Conservation (phyloP, 2,329 filamentous ascomycete genomes). For the Phaeophleospora eucalypticola region DNA sequence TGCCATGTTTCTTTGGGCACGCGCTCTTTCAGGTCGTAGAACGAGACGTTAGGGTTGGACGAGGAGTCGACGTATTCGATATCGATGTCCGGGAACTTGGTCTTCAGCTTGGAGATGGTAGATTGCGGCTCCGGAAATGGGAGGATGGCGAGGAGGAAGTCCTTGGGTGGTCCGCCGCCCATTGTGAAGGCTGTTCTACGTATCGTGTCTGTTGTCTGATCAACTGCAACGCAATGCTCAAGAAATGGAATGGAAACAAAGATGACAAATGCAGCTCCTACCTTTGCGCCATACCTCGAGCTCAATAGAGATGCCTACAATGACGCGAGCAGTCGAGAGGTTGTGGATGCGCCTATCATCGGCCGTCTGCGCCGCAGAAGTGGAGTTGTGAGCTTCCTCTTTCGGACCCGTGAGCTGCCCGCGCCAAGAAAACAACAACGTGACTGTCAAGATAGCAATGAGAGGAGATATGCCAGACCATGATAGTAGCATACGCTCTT, state of each 20-base stretch:
- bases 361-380: background rate
- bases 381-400: background rate
- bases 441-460: too few relatives aligned
- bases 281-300: too few relatives aligned
- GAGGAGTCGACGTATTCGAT: conserved; percentile 38
- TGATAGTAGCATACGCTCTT: too few relatives aligned
- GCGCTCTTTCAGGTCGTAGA: conserved; percentile 10
- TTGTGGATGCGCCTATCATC: background rate
- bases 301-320: too few relatives aligned
- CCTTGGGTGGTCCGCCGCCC: conserved; percentile 36
- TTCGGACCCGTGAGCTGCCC: too few relatives aligned
- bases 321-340: background rate
- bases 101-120: conserved; percentile 36
- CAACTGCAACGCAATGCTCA: too few relatives aligned
- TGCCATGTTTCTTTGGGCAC: conserved; percentile 37
- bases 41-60: conserved; percentile 14
- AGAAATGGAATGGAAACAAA: too few relatives aligned
- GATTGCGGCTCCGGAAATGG: conserved; percentile 36
- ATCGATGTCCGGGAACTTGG: conserved; percentile 45
- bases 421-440: background rate
- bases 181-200: conserved; percentile 22
- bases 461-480: too few relatives aligned
- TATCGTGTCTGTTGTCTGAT: too few relatives aligned
- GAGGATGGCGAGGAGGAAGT: conserved; percentile 31
- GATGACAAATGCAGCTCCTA: too few relatives aligned